Base-by-base conservation (phyloP, 1,284 basidiomycete genomes). In the Acaromyces ingoldii region DNA sequence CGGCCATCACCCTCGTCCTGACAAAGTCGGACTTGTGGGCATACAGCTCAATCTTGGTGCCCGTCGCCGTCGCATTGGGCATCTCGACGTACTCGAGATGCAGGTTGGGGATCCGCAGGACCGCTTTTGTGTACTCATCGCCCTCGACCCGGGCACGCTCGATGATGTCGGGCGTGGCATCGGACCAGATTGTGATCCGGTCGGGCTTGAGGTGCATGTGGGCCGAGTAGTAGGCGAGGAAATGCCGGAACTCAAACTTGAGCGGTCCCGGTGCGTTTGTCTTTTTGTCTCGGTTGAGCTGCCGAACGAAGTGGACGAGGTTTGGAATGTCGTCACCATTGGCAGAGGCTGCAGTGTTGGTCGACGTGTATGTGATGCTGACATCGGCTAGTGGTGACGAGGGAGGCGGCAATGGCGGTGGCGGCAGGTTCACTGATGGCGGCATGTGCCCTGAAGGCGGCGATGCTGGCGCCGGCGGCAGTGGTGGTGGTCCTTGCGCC, bases 261-360 rank as follows among this genome's bases (percentile, higher is more conserved):
- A 48, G 22, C 3, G 30, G 30, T 4, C 10, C 43, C n/a, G 11
- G 21, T 21, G 46, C 13, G 3, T 10, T 38, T 13, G n/a, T 13
- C 28, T 48, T 34, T 6, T 17, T 2, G 13, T 45, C 34, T 13
- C 46, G 46, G 38, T 48, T 48, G 9, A 48, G 11, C 33, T 48
- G 46, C 26, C 46, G 10, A 34, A 48, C 46, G 29, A 48, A 48
- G 26, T 48, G 46, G 46, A 34, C 46, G 19, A 48, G 28, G 38
- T 48, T 48, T 7, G 46, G 46, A 13, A 48, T 48, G 13, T 48
- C 49, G 9, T 42, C 28, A 17, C 24, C 24, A 22, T 17, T 17
- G 17, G 36, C 17, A 37, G 17, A 37, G 24, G 36, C 4, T 4
- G 36, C 17, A 17, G 36, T 37, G 7, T 37, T 37, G 3, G 36